A percentile compares a stretch with the other conserved stretches of the same genome.
These are phyloP conservation scores for Panaeolus papilionaceus DNA, from an alignment of 768 basidiomycete genomes.

Conservation along the genomic window DNA sequence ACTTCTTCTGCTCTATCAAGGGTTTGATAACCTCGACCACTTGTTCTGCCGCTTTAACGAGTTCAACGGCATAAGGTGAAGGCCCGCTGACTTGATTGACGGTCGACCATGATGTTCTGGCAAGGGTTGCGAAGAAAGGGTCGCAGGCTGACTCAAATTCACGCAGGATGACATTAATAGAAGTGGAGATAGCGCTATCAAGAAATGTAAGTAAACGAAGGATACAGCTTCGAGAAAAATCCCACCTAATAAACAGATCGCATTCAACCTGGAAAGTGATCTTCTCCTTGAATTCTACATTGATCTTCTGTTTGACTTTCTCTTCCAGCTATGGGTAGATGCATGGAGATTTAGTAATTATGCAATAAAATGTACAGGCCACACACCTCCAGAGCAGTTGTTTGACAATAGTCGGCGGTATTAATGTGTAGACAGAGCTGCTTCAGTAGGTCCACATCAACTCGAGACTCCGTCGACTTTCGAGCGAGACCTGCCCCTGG, in stretches of 20 bases:
- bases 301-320: conserved; percentile 84
- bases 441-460: conserved; percentile 76
- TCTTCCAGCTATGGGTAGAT: conserved; percentile 77
- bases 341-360: conserved; percentile 1
- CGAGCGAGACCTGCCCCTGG: conserved; percentile 52
- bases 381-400: conserved; percentile 83
- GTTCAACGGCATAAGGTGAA: conserved; percentile 80
- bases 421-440: conserved; percentile 92
- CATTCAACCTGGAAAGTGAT: conserved; percentile 85
- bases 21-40: conserved; percentile 80
- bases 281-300: conserved; percentile 76
- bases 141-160: conserved; percentile 91
- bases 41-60: conserved; percentile 76
- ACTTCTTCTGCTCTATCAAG: conserved; percentile 93
- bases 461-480: conserved; percentile 80
- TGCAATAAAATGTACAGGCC: background rate
- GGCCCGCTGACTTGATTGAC: conserved; percentile 87
- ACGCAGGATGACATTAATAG: conserved; percentile 78
- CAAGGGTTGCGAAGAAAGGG: conserved; percentile 75
- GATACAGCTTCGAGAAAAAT: conserved; percentile 10
- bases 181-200: conserved; percentile 80
- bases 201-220: background rate
- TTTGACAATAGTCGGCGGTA: conserved; percentile 97
- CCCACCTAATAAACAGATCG: conserved; percentile 88
- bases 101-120: conserved; percentile 79